phyloP scores from a whole-genome alignment of 2,329 filamentous ascomycete genomes.

The Cladorrhinum sp. region DNA sequence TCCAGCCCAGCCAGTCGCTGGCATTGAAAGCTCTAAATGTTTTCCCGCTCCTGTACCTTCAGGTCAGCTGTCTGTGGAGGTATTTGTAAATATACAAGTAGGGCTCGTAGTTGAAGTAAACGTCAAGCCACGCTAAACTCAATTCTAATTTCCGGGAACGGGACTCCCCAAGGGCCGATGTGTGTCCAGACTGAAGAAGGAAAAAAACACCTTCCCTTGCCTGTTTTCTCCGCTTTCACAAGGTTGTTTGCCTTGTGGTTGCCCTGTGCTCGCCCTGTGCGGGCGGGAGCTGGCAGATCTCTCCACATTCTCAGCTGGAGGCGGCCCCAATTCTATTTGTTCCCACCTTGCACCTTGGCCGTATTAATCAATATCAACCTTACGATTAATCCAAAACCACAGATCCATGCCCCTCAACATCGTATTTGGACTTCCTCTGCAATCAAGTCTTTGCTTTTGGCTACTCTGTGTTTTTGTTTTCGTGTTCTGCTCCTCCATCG shows the following conservation, averaged over 20 bases:
- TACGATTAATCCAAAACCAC: too few species aligned
- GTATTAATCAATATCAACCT: background rate
- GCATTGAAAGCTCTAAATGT: background rate
- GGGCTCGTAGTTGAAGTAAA: too few species aligned
- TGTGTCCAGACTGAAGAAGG: background rate
- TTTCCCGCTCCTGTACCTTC: background rate
- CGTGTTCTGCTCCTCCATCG: too few species aligned
- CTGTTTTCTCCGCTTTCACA: constrained; percentile 1
- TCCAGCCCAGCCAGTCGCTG: too few species aligned
- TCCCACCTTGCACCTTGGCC: background rate
- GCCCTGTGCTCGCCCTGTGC: too few species aligned
- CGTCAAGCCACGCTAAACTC: background rate
- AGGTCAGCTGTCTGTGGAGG: too few species aligned
- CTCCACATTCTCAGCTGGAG: constrained; percentile 1
- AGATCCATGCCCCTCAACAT: too few species aligned
- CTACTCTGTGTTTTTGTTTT: too few species aligned
- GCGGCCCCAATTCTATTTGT: background rate
- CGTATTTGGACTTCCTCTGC: too few species aligned
- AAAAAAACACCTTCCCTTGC: background rate
- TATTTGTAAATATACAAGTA: too few species aligned
- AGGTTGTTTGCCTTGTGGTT: background rate
- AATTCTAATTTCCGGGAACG: background rate
- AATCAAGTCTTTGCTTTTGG: too few species aligned
- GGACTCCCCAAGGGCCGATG: background rate
- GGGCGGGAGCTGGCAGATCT: constrained; percentile 1